phyloP scores from a whole-genome alignment of 2,329 filamentous ascomycete species.

The Verticillium nubilum region DNA sequence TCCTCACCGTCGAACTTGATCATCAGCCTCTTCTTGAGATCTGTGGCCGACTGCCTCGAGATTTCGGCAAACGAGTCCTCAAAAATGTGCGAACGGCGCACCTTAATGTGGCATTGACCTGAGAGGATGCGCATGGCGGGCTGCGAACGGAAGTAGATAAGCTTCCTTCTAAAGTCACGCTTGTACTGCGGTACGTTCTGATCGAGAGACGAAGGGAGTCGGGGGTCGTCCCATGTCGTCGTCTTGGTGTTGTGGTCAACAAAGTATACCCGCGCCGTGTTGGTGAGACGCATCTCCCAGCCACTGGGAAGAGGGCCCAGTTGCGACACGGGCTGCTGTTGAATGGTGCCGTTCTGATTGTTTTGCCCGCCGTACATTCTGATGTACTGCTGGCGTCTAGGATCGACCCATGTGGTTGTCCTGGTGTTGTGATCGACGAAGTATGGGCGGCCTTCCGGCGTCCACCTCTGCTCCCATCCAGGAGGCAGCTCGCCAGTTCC shows the following conservation, averaged over 20 bases:
- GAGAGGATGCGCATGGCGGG: slow-evolving; percentile 92
- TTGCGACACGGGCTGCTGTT: slow-evolving; percentile 96
- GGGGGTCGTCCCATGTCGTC: slow-evolving; percentile 96
- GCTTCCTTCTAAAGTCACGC: slow-evolving; percentile 94
- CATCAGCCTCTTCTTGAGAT: slow-evolving; percentile 98
- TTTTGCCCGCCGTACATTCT: slow-evolving; percentile 92
- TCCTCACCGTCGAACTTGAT: slow-evolving; percentile 99
- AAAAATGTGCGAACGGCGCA: slow-evolving; percentile 93
- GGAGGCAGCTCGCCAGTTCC: slow-evolving; percentile 92
- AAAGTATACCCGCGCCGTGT: slow-evolving; percentile 96
- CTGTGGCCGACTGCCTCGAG: slow-evolving; percentile 89
- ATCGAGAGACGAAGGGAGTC: slow-evolving; percentile 89
- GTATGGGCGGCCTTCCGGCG: slow-evolving; percentile 89
- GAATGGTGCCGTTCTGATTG: slow-evolving; percentile 78
- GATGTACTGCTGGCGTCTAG: slow-evolving; percentile 94
- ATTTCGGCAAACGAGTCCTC: slow-evolving; percentile 99
- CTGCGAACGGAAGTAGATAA: slow-evolving; percentile 99
- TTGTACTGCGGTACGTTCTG: slow-evolving; percentile 99
- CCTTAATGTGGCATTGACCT: slow-evolving; percentile 97
- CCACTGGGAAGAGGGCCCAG: slow-evolving; percentile 91
- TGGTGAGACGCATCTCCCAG: slow-evolving; percentile 99
- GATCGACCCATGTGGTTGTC: slow-evolving; percentile 98
- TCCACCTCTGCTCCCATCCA: slow-evolving; percentile 94
- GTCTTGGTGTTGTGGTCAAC: slow-evolving; percentile 99
- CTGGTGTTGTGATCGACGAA: slow-evolving; percentile 98